A percentile compares a stretch with the other conserved stretches of the same genome.
Evolutionary conservation across 106 monocot genomes (phyloP).

Genomic region (Chionographis japonica): DNA sequence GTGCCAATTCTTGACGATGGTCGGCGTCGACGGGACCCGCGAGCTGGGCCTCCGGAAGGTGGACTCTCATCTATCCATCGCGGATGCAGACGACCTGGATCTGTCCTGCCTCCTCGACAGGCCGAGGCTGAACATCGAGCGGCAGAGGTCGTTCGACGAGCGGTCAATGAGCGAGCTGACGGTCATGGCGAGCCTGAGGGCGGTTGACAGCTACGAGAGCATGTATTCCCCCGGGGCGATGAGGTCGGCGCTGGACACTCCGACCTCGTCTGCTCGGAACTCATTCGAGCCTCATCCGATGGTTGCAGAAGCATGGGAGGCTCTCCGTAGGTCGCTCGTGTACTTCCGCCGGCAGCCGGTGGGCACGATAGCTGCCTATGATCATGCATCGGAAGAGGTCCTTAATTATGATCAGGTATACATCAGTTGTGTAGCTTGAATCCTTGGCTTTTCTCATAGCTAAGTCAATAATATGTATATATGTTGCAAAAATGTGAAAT

Average conservation of each 20-base stretch:
- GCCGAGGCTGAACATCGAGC: constrained; percentile 64
- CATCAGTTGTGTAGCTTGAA: no score
- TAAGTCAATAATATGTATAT: no score
- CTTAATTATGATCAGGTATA: constrained; percentile 95
- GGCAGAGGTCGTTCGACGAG: constrained; percentile 85
- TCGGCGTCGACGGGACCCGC: constrained; percentile 1
- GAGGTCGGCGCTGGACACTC: constrained; percentile 25
- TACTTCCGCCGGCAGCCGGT: constrained; percentile 71
- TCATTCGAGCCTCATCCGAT: constrained; percentile 82
- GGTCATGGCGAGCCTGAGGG: background rate
- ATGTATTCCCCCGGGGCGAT: constrained; percentile 12
- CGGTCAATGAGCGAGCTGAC: constrained; percentile 59
- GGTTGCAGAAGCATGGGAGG: constrained; percentile 86
- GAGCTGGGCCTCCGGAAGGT: constrained; percentile 13
- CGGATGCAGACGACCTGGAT: constrained; percentile 46
- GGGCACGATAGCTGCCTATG: constrained; percentile 83
- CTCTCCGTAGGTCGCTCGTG: constrained; percentile 69
- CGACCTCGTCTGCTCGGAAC: constrained; percentile 9
- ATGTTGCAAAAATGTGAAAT: no score
- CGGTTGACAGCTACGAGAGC: constrained; percentile 16
- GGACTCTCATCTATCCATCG: constrained; percentile 29
- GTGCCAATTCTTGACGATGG: background rate
- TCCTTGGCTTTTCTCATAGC: no score
- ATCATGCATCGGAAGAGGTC: constrained; percentile 85
- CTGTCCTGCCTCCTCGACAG: constrained; percentile 32